phyloP scores from a whole-genome alignment of 2,329 filamentous ascomycete species.

The Fusarium hainanense region DNA sequence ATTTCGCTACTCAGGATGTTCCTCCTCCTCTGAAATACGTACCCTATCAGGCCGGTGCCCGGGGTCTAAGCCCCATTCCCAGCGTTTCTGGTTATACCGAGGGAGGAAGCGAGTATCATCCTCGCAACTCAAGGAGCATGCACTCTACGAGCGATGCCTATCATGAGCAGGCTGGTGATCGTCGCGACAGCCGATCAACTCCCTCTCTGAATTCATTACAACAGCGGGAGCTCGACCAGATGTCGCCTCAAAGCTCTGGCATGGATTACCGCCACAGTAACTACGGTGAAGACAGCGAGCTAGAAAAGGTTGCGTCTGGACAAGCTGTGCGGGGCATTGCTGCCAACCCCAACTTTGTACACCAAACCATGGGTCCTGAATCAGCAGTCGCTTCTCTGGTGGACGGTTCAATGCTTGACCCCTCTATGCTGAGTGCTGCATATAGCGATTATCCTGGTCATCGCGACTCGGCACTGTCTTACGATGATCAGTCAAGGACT shows the following conservation, averaged over 20 bases:
- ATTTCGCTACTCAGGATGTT: slow-evolving; percentile 70
- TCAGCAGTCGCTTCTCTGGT: slow-evolving; percentile 89
- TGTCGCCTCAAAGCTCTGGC: slow-evolving; percentile 64
- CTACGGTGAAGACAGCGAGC: slow-evolving; percentile 65
- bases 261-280: slow-evolving; percentile 65
- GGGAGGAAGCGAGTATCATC: slow-evolving; percentile 69
- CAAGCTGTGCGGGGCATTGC: slow-evolving; percentile 78
- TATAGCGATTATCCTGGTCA: slow-evolving; percentile 59
- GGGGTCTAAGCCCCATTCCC: slow-evolving; percentile 87
- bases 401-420: slow-evolving; percentile 76
- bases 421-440: slow-evolving; percentile 73
- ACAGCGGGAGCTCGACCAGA: slow-evolving; percentile 65
- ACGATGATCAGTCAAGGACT: slow-evolving; percentile 46
- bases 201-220: slow-evolving; percentile 54
- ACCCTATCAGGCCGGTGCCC: slow-evolving; percentile 75
- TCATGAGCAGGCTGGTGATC: slow-evolving; percentile 63
- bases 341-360: slow-evolving; percentile 80
- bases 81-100: slow-evolving; percentile 90
- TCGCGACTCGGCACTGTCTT: slow-evolving; percentile 53
- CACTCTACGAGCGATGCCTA: slow-evolving; percentile 64
- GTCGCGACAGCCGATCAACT: slow-evolving; percentile 50
- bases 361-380: slow-evolving; percentile 79
- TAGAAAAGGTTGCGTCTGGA: slow-evolving; percentile 70
- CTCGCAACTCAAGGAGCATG: slow-evolving; percentile 67
- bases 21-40: slow-evolving; percentile 73